A percentile compares a stretch with the other conserved stretches of the same genome.
Conservation (phyloP, 2,329 filamentous ascomycete genomes). For the Moelleriella libera region DNA sequence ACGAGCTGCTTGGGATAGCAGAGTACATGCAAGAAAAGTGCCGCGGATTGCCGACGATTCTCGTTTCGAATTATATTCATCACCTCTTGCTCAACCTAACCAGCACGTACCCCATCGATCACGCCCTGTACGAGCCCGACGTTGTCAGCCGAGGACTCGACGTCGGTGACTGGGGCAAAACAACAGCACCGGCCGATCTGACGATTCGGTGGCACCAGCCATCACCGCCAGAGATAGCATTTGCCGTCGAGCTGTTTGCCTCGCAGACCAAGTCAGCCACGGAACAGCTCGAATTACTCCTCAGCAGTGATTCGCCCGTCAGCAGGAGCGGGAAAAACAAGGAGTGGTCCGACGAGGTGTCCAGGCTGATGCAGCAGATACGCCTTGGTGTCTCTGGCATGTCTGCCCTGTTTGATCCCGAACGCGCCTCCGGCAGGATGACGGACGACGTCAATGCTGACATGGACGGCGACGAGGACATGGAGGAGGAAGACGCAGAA, state of each 20-base stretch:
- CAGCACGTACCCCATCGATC: constrained; percentile 85
- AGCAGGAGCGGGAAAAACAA: constrained; percentile 92
- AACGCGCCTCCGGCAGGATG: constrained; percentile 45
- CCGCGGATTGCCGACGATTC: constrained; percentile 82
- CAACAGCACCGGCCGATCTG: constrained; percentile 58
- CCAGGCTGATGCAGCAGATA: constrained; percentile 74
- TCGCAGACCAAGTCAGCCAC: constrained; percentile 69
- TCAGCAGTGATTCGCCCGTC: constrained; percentile 65
- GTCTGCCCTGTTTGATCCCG: constrained; percentile 76
- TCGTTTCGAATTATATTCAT: constrained; percentile 96
- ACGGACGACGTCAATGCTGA: constrained; percentile 38
- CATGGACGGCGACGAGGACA: constrained; percentile 38
- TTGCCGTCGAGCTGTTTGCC: constrained; percentile 80
- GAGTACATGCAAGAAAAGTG: constrained; percentile 95
- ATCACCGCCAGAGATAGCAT: constrained; percentile 63
- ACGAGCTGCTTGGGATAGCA: constrained; percentile 81
- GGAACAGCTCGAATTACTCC: constrained; percentile 62
- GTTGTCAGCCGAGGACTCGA: constrained; percentile 58
- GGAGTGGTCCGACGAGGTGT: constrained; percentile 96
- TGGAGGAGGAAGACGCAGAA: constrained; percentile 46
- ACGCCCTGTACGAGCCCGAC: constrained; percentile 71
- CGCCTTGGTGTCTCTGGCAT: constrained; percentile 83
- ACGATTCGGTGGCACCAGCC: constrained; percentile 89
- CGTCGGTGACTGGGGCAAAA: constrained; percentile 71
- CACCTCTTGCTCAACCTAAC: constrained; percentile 91